Evolutionary conservation across 2,329 filamentous ascomycete genomes (phyloP), one percentile per base, ranked within the genome.

Genomic region (Stachybotrys chartarum): DNA sequence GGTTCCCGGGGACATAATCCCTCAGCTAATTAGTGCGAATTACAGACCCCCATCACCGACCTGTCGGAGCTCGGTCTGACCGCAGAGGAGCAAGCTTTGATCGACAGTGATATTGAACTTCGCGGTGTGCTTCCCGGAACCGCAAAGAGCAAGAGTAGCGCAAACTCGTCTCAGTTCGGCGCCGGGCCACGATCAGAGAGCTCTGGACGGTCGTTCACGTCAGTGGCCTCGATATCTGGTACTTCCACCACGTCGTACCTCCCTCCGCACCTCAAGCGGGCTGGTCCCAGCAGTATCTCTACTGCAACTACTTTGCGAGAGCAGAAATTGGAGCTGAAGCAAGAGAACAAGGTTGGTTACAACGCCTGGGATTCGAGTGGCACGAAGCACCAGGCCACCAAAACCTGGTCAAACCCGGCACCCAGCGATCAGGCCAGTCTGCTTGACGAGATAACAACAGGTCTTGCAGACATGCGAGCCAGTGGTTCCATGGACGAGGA

Each of bases 321-420:
- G 30, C 55, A 54, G 2, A 53, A 56, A 30, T 54, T 57, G 10
- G 55, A 57, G 8, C 39, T 7, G 6, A 53, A 44, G 10, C 52
- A 49, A 6, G 46, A 54, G 1, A 58, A 52, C 0, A 50, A 57
- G 12, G 55, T 63, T 0, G 32, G 48, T 0, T 71, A 58, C 59
- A 71, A 70, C 31, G 68, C 66, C 2, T 73, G 69, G 68, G 68
- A 68, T 10, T 17, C 61, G 1, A 54, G 45, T 5, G 70, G 70
- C 0, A 57, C 55, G 1, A 60, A 54, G 6, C 56, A 69, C 31
- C 50, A 51, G 3, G 54, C 30, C 1, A 30, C 56, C 45, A 71
- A 70, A 54, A 54, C 59, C 0, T 57, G 60, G 2, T 68, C 69
- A 0, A 50, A 58, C 3, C 49, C 51, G 18, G 67, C 65, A 1